Conservation (phyloP, 805 yeast genomes). For the Citeromyces nyonsensis region DNA sequence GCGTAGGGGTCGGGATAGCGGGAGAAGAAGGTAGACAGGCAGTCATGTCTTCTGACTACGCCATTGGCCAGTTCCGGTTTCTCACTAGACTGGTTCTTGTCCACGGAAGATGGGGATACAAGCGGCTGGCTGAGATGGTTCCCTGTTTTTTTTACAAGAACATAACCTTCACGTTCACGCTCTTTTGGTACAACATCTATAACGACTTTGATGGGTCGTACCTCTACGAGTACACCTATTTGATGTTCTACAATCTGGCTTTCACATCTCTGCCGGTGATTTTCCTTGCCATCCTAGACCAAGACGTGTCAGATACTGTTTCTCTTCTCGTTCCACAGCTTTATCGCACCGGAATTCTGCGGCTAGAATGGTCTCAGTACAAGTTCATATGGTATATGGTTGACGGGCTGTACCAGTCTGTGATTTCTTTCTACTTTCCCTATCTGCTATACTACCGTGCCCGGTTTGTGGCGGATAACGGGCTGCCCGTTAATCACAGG, state of each 20-base stretch:
- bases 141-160: constrained; percentile 71
- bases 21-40: constrained; percentile 85
- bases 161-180: constrained; percentile 54
- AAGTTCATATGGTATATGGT: constrained; percentile 47
- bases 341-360: constrained; percentile 50
- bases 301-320: constrained; percentile 54
- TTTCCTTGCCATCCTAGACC: constrained; percentile 57
- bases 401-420: constrained; percentile 64
- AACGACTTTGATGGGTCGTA: constrained; percentile 63
- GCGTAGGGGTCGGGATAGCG: constrained; percentile 76
- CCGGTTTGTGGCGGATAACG: constrained; percentile 20
- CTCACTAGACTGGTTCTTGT: constrained; percentile 49
- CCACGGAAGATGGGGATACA: constrained; percentile 79
- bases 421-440: constrained; percentile 52
- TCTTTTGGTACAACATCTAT: constrained; percentile 67
- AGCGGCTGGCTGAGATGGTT: constrained; percentile 60
- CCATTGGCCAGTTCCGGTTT: constrained; percentile 66
- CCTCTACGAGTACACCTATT: constrained; percentile 60
- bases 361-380: constrained; percentile 43
- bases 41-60: constrained; percentile 76
- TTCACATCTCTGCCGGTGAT: constrained; percentile 73
- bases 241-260: constrained; percentile 68
- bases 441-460: constrained; percentile 38
- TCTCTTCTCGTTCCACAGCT: constrained; percentile 57
- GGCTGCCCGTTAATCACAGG: constrained; percentile 45